These are phyloP conservation scores for Debaryomyces udenii DNA, from an alignment of 1,139 yeast species.

Conservation along the genomic window DNA sequence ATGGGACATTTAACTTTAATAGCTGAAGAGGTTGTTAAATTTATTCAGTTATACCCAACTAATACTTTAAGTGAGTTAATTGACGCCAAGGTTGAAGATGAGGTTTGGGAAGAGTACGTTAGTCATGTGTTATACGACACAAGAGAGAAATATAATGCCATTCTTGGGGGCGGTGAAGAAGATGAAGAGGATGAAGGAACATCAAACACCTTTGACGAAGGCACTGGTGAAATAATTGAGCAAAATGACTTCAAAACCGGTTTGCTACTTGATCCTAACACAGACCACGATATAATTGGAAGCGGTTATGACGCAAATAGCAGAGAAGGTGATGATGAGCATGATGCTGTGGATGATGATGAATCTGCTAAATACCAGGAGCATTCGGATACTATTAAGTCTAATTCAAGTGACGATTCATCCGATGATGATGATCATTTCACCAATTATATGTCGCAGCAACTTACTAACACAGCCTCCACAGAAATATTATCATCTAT, in stretches of 20 bases:
- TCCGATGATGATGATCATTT: slow-evolving; percentile 47
- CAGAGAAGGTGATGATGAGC: slow-evolving; percentile 24
- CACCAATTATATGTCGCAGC: slow-evolving; percentile 83
- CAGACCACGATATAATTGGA: slow-evolving; percentile 36
- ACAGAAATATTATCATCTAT: slow-evolving; percentile 58
- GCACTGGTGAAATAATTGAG: slow-evolving; percentile 49
- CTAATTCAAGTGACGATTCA: slow-evolving; percentile 28
- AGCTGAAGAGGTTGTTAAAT: slow-evolving; percentile 96
- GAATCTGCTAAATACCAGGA: slow-evolving; percentile 41
- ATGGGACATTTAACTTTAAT: slow-evolving; percentile 97
- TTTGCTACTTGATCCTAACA: slow-evolving; percentile 37
- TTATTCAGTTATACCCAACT: slow-evolving; percentile 74
- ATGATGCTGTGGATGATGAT: slow-evolving; percentile 25
- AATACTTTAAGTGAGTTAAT: slow-evolving; percentile 62
- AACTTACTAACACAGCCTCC: slow-evolving; percentile 64
- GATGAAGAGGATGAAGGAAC: slow-evolving; percentile 41
- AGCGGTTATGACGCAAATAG: slow-evolving; percentile 25
- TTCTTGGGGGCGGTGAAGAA: slow-evolving; percentile 73
- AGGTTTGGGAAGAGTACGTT: slow-evolving; percentile 82
- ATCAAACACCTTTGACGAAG: slow-evolving; percentile 55
- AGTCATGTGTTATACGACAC: slow-evolving; percentile 83
- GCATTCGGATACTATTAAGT: slow-evolving; percentile 25
- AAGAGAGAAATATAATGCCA: slow-evolving; percentile 93
- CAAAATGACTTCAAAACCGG: slow-evolving; percentile 40
- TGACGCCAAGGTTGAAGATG: slow-evolving; percentile 59